Base-by-base conservation (phyloP, 805 yeast species). In the Ogataea dorogensis region DNA sequence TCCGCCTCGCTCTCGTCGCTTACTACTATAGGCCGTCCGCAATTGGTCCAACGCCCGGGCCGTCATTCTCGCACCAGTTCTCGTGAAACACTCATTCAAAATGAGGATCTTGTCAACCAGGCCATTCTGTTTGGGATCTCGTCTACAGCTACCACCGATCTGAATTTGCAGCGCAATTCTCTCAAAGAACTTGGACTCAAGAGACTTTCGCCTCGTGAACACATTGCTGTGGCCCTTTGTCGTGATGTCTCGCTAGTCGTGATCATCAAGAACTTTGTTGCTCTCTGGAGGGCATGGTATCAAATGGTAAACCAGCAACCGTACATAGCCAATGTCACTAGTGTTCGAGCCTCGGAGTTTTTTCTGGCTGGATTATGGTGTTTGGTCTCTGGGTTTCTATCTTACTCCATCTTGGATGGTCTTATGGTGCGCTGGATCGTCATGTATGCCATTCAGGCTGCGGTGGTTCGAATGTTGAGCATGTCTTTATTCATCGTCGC, bases 401-500 rank as follows among this genome's bases (percentile, higher is more conserved):
- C 94, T 7, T 87, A 81, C 59, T 79, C 88, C 1, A 86, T 86
- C 3, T 65, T 91, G 21, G 96, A 89, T 54, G 93, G 96, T 0
- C 66, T 91, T 30, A 86, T 89, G 81, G 82, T 87, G 18, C 70
- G 98, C 28, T 91, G 98, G 95, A 86, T 91, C 17, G 94, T 89
- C 27, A 86, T 83, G 27, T 91, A 91, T 59, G 83, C 88, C 39
- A 80, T 86, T 0, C 70, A 85, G 1, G 98, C 96, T 0, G 95
- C 96, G 0, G 85, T 89, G 12, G 73, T 91, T 14, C 69, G 98
- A 36, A 86, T 89, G 72, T 65, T 88, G 31, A 80, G 95, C 9
- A 81, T 87, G 78, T 81, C 91, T 4, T 65, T 88, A 24, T 68
- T 88, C 11, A 68, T 86, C 35, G 73, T 84, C 11, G 74, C 86